Evolutionary conservation across 305 asterid genomes (phyloP), one percentile per base, ranked within the genome.

Genomic region (Solanum hybrid): DNA sequence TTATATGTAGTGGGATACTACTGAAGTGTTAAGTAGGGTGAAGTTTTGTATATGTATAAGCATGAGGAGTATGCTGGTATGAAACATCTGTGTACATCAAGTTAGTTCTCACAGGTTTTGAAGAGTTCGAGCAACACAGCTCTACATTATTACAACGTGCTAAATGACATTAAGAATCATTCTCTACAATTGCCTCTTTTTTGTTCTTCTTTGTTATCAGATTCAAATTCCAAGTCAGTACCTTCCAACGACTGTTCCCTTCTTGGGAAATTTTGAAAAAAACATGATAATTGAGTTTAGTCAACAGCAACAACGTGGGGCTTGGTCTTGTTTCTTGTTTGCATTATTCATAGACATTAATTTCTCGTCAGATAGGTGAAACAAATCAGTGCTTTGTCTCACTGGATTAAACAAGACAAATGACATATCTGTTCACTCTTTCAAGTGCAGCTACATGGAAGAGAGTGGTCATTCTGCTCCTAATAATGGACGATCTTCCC

Each of bases 401-500:
- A 85, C 88, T 22, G 46, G 42, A 31, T 46, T 40, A 33, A 40
- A 64, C 61, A 75, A 42, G 51, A 88, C 57, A 11, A 37, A 76
- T 88, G 86, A 16, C 61, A 37, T 28, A 11, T 82, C 74, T 42
- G 10, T 34, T 86, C 93, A 75, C 34, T 90, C 88, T 86, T 86
- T 67, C 57, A 89, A 90, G 42, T 89, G 91, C 92, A 97, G 99
- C 89, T 98, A 94, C 91, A 93, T 96, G 96, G 97, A 97, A 93
- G 98, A 93, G 90, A 57, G 46, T 76, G 98, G 94, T 83, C 92
- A 94, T 90, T 92, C 97, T 64, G 92, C 99, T 67, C 91, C 94
- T 69, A 95, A 83, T 91, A 97, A 95, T 93, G 95, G 95, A 73
- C 95, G 99, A 92, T 92, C 99, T 92, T 92, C 98, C 91, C 99